phyloP scores from a whole-genome alignment of 805 yeast genomes.

The Teunomyces lycoperdinae region DNA sequence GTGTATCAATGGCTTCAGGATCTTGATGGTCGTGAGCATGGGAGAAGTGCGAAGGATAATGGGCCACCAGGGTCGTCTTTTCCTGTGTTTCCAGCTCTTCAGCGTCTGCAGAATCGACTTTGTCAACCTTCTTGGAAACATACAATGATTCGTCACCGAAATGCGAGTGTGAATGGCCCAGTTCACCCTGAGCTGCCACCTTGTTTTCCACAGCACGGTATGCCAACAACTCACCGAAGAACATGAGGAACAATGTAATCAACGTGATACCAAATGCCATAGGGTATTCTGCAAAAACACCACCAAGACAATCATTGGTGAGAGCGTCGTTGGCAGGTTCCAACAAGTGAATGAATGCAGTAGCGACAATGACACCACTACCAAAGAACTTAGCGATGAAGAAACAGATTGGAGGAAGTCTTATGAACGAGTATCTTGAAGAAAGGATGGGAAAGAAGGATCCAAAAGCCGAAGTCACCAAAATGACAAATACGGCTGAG shows the following conservation, averaged over 20 bases:
- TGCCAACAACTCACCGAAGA: constrained; percentile 50
- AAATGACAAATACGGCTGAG: constrained; percentile 61
- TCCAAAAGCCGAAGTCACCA: constrained; percentile 53
- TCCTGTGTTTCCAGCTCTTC: constrained; percentile 14
- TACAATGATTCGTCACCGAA: constrained; percentile 45
- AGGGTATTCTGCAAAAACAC: constrained; percentile 51
- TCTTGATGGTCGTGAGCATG: constrained; percentile 47
- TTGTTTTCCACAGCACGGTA: constrained; percentile 44
- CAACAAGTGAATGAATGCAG: constrained; percentile 74
- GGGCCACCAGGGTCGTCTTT: constrained; percentile 8
- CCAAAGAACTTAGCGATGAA: constrained; percentile 75
- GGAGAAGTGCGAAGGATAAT: constrained; percentile 40
- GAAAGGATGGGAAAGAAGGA: constrained; percentile 62
- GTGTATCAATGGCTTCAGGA: constrained; percentile 38
- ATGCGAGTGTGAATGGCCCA: constrained; percentile 45
- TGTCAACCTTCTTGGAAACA: constrained; percentile 23
- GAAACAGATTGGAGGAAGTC: constrained; percentile 61
- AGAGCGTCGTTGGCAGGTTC: constrained; percentile 66
- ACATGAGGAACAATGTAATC: constrained; percentile 50
- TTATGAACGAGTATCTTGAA: constrained; percentile 54
- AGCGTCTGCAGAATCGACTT: constrained; percentile 12
- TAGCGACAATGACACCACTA: constrained; percentile 79
- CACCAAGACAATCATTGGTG: constrained; percentile 58
- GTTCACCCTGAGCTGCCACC: constrained; percentile 16
- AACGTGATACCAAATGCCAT: constrained; percentile 54